Conservation (phyloP, 805 yeast species). For the Kazachstania martiniae region DNA sequence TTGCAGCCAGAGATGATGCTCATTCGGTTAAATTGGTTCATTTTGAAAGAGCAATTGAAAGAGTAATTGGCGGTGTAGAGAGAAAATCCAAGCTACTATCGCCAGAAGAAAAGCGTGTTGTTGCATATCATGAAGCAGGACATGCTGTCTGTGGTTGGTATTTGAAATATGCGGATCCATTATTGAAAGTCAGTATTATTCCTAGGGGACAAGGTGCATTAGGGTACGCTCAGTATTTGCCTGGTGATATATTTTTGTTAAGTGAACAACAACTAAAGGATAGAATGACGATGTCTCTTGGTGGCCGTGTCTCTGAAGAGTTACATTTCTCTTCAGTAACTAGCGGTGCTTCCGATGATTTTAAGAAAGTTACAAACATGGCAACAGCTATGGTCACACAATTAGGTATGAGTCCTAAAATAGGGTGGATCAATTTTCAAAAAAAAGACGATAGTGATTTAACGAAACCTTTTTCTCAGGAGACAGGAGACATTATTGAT, state of each 20-base stretch:
- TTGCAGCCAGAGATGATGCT: constrained; percentile 81
- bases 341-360: constrained; percentile 93
- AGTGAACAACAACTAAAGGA: constrained; percentile 71
- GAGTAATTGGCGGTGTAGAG: constrained; percentile 94
- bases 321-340: constrained; percentile 85
- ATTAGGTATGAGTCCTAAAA: constrained; percentile 80
- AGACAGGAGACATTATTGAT: constrained; percentile 73
- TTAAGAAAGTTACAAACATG: constrained; percentile 88
- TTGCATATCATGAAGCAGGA: constrained; percentile 98
- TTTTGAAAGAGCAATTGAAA: constrained; percentile 93
- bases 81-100: constrained; percentile 76
- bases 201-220: constrained; percentile 96
- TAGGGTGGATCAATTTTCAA: constrained; percentile 68
- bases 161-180: constrained; percentile 81
- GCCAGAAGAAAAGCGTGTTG: constrained; percentile 77
- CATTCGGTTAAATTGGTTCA: constrained; percentile 61
- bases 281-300: constrained; percentile 93
- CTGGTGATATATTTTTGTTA: constrained; percentile 79
- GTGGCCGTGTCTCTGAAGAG: constrained; percentile 96
- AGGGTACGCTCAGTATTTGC: constrained; percentile 95
- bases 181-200: constrained; percentile 88
- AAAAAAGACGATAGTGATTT: constrained; percentile 62
- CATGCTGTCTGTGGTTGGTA: constrained; percentile 99
- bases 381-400: constrained; percentile 89
- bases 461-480: constrained; percentile 84